These are phyloP conservation scores for Auricularia auricula-judae DNA, from an alignment of 768 basidiomycete species.

Conservation along the genomic window DNA sequence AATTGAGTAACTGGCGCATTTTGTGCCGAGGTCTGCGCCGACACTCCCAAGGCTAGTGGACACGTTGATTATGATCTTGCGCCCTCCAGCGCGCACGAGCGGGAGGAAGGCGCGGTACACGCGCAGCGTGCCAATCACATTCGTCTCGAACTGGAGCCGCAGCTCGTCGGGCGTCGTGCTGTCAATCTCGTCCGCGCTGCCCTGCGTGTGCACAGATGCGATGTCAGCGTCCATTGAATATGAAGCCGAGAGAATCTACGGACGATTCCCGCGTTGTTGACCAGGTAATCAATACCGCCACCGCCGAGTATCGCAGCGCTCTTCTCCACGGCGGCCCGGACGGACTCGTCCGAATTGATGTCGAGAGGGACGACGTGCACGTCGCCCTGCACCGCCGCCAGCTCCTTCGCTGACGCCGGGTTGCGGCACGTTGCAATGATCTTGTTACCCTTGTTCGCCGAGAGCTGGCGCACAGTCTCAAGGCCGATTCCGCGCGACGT, in stretches of 20 bases:
- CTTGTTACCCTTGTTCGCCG: slow-evolving; percentile 9
- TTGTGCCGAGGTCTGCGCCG: slow-evolving; percentile 16
- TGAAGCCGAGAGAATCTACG: slow-evolving; percentile 5
- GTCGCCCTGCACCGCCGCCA: slow-evolving; percentile 13
- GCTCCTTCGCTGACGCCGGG: slow-evolving; percentile 11
- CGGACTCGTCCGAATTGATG: slow-evolving; percentile 15
- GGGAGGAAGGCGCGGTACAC: slow-evolving; percentile 24
- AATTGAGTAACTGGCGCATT: slow-evolving; percentile 23
- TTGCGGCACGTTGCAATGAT: slow-evolving; percentile 17
- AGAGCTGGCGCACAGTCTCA: slow-evolving; percentile 10
- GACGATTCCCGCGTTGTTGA: slow-evolving; percentile 30
- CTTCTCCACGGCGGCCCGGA: slow-evolving; percentile 14
- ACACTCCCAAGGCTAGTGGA: slow-evolving; percentile 23
- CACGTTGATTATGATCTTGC: slow-evolving; percentile 26
- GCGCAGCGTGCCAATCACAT: slow-evolving; percentile 25
- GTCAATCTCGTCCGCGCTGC: not conserved
- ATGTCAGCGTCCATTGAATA: not conserved
- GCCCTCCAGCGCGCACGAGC: slow-evolving; percentile 19
- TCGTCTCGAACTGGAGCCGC: slow-evolving; percentile 16
- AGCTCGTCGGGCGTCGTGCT: slow-evolving; percentile 10
- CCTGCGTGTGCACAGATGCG: not conserved
- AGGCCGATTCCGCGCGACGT: slow-evolving; percentile 14
- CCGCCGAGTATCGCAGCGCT: slow-evolving; percentile 19
- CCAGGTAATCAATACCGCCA: slow-evolving; percentile 27
- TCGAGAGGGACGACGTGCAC: slow-evolving; percentile 26